These are phyloP conservation scores for Cordyceps militaris DNA, from an alignment of 2,329 filamentous ascomycete genomes.

Conservation along the genomic window DNA sequence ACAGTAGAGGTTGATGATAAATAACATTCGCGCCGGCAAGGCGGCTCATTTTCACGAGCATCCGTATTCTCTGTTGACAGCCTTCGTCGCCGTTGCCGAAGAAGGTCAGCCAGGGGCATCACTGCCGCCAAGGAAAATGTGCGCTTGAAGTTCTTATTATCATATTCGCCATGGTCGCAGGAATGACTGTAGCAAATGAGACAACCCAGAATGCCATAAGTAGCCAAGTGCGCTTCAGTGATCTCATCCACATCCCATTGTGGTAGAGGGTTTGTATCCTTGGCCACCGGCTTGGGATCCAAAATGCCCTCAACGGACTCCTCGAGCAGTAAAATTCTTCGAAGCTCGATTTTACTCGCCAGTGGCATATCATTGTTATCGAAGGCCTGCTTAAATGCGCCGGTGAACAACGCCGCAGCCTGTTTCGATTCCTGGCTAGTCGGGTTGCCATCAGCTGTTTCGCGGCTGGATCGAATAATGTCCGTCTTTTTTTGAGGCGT, in stretches of 20 bases:
- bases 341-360: slow-evolving; percentile 37
- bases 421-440: slow-evolving; percentile 32
- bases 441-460: slow-evolving; percentile 31
- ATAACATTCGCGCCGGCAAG: slow-evolving; percentile 3
- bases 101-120: slow-evolving; percentile 2
- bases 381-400: slow-evolving; percentile 52
- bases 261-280: slow-evolving; percentile 31
- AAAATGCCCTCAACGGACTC: slow-evolving; percentile 47
- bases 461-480: slow-evolving; percentile 41
- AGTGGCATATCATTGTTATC: slow-evolving; percentile 26
- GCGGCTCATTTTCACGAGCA: neutral
- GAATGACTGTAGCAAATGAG: slow-evolving; percentile 54
- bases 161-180: slow-evolving; percentile 55
- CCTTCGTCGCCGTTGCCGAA: neutral
- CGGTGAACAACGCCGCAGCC: slow-evolving; percentile 44
- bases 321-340: slow-evolving; percentile 47
- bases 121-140: slow-evolving; percentile 39
- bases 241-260: slow-evolving; percentile 31
- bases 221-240: slow-evolving; percentile 44
- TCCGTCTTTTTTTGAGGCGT: slow-evolving; percentile 49
- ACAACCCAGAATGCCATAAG: slow-evolving; percentile 49
- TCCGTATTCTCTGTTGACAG: neutral
- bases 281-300: slow-evolving; percentile 47
- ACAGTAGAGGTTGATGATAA: neutral
- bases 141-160: slow-evolving; percentile 44